Conservation (phyloP, 305 asterid species). For the Plantago lanceolata region DNA sequence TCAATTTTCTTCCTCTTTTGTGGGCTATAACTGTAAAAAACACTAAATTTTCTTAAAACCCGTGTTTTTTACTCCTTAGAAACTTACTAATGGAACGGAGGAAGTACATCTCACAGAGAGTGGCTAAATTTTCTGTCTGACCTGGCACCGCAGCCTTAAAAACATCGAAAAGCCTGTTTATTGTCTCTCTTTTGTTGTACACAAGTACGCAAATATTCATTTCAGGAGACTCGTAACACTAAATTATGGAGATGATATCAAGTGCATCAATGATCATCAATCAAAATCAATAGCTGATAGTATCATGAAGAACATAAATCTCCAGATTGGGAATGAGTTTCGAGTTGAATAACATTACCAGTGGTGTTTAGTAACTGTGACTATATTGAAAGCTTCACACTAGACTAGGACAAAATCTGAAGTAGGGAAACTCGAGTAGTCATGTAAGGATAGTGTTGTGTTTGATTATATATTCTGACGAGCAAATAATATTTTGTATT, state of each 20-base stretch:
- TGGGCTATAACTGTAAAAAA: no score
- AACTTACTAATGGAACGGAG: no score
- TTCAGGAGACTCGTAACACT: no score
- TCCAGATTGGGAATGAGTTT: not conserved
- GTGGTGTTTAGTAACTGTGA: not conserved
- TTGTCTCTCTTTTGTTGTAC: no score
- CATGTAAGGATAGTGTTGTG: not conserved
- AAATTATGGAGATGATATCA: no score
- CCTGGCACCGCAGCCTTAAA: not conserved
- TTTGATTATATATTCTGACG: conserved; percentile 1
- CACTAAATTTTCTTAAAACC: no score
- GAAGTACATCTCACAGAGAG: not conserved
- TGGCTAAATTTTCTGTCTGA: not conserved
- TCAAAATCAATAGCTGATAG: not conserved
- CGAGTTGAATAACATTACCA: not conserved
- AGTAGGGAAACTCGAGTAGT: not conserved
- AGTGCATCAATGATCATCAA: no score
- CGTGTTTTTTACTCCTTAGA: no score
- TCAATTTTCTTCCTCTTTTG: no score
- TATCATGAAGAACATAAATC: not conserved
- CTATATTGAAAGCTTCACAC: not conserved
- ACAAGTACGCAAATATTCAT: no score
- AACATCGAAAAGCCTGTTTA: not conserved
- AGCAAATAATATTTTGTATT: conserved; percentile 14
- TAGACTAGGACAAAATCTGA: not conserved